Base-by-base conservation (phyloP, 2,329 filamentous ascomycete genomes). In the Colletotrichum brevisporum region DNA sequence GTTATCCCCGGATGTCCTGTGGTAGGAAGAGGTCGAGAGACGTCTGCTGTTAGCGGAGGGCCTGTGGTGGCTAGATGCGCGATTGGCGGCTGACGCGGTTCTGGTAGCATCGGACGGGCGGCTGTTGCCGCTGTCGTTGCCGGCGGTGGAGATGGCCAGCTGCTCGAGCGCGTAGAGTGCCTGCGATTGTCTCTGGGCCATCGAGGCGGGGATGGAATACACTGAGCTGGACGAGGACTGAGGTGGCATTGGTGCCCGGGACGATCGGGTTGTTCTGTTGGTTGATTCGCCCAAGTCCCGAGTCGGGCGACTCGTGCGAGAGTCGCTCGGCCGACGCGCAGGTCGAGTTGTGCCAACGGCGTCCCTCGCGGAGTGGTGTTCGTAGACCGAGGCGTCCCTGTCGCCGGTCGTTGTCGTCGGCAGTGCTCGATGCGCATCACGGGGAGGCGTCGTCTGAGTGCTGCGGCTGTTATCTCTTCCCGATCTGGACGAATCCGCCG, bases 151-250 rank as follows among this genome's bases (percentile, higher is more conserved):
- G 6, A 26, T 31, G 8, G 50, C 59, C n/a, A 62, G n/a, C n/a
- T 47, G 27, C 15, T 47, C 48, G 24, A 62, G 50, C 1, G 47
- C 26, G 18, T 24, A 27, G 10, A 48, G 59, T n/a, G 50, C 50
- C 5, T 3, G 36, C 2, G 50, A 36, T 18, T 54, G 50, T 15
- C 59, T 50, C 6, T 48, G 50, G 51, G 27, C n/a, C 59, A 62
- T 54, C 15, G 59, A 62, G 6, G 59, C 18, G 3, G 59, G 50
- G 50, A 54, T 39, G 13, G 59, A 53, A 50, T 36, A 54, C 8
- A 13, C 41, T 2, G 55, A 58, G 36, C 31, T 16, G 3, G 53
- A 36, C 15, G 55, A 45, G 21, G 54, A 57, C 16, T 24, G 21
- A 24, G 53, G 13, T 10, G 6, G 57, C 18, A 24, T 24, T 24